A percentile compares a stretch with the other conserved stretches of the same genome.
phyloP scores from a whole-genome alignment of 2,329 filamentous ascomycete genomes.

The Xylaria sp. region DNA sequence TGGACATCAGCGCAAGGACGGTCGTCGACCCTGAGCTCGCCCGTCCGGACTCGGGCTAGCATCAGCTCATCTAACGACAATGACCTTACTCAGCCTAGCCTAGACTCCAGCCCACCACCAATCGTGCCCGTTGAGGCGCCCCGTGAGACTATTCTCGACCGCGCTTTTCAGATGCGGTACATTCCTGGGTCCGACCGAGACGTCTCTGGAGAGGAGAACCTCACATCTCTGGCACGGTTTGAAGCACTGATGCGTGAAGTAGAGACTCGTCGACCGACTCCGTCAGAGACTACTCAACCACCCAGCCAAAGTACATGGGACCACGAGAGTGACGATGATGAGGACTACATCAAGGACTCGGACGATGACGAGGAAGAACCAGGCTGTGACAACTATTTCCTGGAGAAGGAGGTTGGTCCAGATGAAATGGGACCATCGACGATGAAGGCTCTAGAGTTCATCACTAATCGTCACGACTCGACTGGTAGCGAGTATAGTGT shows the following conservation, averaged over 20 bases:
- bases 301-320: constrained; percentile 48
- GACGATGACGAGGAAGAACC: constrained; percentile 39
- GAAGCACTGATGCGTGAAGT: constrained; percentile 60
- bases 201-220: constrained; percentile 53
- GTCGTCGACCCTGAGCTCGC: constrained; percentile 54
- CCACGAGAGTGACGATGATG: constrained; percentile 42
- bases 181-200: constrained; percentile 56
- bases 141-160: constrained; percentile 61
- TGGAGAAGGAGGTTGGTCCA: constrained; percentile 29
- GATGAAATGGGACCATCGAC: constrained; percentile 41
- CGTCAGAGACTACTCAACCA: constrained; percentile 34
- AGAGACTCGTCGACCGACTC: constrained; percentile 45
- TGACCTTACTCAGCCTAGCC: constrained; percentile 33
- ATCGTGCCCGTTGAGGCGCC: constrained; percentile 35
- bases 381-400: constrained; percentile 37
- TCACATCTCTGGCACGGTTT: constrained; percentile 60
- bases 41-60: constrained; percentile 49
- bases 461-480: constrained; percentile 40
- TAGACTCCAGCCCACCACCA: constrained; percentile 47
- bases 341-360: constrained; percentile 35
- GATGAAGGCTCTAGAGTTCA: constrained; percentile 47
- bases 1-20: constrained; percentile 57
- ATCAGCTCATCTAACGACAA: constrained; percentile 46
- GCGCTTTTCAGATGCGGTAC: constrained; percentile 58
- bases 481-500: constrained; percentile 30